phyloP scores from a whole-genome alignment of 1,284 basidiomycete genomes.

The Papiliotrema fonsecae region DNA sequence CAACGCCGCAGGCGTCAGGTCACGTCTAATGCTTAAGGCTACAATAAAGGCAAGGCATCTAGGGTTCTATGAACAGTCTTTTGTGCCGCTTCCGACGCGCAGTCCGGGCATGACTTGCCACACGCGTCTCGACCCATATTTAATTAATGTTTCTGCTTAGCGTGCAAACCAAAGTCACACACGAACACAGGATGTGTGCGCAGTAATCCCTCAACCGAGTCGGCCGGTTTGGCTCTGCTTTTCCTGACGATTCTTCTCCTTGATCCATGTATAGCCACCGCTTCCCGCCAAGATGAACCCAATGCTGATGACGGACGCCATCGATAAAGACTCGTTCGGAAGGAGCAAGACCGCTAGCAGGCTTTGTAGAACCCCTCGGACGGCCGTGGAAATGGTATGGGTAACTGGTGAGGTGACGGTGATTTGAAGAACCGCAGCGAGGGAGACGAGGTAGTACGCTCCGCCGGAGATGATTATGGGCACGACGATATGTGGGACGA shows the following conservation, averaged over 20 bases:
- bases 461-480: conserved; percentile 1
- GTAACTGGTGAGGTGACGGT: conserved; percentile 2
- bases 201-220: too few relatives aligned
- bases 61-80: too few relatives aligned
- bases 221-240: too few relatives aligned
- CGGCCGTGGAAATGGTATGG: conserved; percentile 1
- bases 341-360: background rate
- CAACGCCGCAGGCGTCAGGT: too few relatives aligned
- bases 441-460: conserved; percentile 3
- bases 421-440: conserved; percentile 2
- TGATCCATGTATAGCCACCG: background rate
- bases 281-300: conserved; percentile 1
- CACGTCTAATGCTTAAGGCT: too few relatives aligned
- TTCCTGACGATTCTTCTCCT: background rate
- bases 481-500: background rate
- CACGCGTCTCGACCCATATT: too few relatives aligned
- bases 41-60: too few relatives aligned
- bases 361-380: background rate
- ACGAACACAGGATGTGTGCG: too few relatives aligned
- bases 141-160: too few relatives aligned
- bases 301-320: background rate
- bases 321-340: background rate
- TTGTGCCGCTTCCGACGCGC: too few relatives aligned
- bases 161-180: too few relatives aligned
- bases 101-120: too few relatives aligned